A percentile compares a stretch with the other conserved stretches of the same genome.
Conservation (phyloP, 78 protist species). For the Guillardia theta region DNA sequence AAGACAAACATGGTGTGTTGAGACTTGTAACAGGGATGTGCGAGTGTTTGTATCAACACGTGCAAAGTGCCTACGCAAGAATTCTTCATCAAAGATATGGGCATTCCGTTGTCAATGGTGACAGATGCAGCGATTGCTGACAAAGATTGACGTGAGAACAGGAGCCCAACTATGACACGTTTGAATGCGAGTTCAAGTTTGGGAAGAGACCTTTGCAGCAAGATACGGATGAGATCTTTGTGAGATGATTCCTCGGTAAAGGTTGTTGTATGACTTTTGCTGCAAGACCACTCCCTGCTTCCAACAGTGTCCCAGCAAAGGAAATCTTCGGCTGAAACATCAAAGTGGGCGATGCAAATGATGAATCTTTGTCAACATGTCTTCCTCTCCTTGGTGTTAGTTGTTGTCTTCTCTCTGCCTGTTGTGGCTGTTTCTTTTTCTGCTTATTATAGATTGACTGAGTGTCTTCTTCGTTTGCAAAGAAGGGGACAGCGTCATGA, state of each 20-base stretch:
- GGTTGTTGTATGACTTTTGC: not conserved
- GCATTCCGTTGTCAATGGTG: not conserved
- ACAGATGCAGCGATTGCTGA: too few species aligned
- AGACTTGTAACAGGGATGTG: too few species aligned
- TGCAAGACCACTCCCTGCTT: not conserved
- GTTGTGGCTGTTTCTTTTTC: too few species aligned
- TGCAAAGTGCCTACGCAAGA: slow-evolving; percentile 11
- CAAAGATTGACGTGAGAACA: too few species aligned
- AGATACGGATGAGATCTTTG: not conserved
- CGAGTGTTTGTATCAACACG: not conserved
- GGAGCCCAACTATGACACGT: not conserved
- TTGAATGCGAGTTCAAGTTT: not conserved
- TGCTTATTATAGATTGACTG: too few species aligned
- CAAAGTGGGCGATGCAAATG: not conserved
- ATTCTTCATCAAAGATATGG: slow-evolving; percentile 16
- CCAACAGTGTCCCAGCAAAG: not conserved
- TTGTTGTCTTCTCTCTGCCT: not conserved
- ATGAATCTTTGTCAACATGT: not conserved
- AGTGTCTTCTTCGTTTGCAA: not conserved
- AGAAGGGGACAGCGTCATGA: not conserved
- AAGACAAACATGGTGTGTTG: too few species aligned
- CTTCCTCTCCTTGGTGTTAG: not conserved
- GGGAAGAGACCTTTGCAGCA: not conserved
- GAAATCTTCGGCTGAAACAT: not conserved
- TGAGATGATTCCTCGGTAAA: not conserved